Conservation (phyloP, 2,329 filamentous ascomycete species). For the Nemania sp. region DNA sequence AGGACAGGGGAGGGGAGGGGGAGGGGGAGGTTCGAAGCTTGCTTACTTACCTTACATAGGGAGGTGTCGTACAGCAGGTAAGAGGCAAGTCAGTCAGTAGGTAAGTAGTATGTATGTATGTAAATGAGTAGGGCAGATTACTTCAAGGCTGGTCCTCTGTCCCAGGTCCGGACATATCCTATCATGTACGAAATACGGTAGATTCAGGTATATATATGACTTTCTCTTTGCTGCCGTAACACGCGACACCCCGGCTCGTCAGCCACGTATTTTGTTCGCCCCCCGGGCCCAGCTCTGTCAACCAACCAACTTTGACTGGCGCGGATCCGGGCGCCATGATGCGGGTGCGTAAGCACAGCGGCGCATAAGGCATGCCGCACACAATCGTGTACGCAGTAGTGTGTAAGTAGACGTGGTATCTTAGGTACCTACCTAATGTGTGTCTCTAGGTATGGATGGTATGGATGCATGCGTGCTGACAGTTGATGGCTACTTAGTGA, state of each 20-base stretch:
- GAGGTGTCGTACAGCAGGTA: too few species aligned
- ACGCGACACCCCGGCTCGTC: conserved; percentile 7
- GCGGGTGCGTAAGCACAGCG: neutral
- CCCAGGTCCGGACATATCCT: neutral
- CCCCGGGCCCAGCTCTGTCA: neutral
- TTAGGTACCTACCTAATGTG: too few species aligned
- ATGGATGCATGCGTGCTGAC: conserved; percentile 7
- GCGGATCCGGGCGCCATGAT: neutral
- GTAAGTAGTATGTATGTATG: too few species aligned
- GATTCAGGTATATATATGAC: too few species aligned
- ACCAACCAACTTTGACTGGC: neutral
- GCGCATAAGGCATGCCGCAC: neutral
- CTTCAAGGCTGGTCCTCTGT: too few species aligned
- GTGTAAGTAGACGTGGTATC: neutral
- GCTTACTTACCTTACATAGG: too few species aligned
- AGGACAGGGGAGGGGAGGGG: too few species aligned
- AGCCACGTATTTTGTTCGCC: conserved; percentile 15
- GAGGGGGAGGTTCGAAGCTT: too few species aligned
- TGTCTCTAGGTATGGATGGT: neutral
- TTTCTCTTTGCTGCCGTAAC: neutral
- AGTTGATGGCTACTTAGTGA: neutral
- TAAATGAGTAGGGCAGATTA: too few species aligned
- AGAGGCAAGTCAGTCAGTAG: too few species aligned
- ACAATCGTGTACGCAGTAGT: too few species aligned
- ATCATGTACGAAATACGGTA: too few species aligned